phyloP scores from a whole-genome alignment of 768 basidiomycete species.

The Ramaria sp. region DNA sequence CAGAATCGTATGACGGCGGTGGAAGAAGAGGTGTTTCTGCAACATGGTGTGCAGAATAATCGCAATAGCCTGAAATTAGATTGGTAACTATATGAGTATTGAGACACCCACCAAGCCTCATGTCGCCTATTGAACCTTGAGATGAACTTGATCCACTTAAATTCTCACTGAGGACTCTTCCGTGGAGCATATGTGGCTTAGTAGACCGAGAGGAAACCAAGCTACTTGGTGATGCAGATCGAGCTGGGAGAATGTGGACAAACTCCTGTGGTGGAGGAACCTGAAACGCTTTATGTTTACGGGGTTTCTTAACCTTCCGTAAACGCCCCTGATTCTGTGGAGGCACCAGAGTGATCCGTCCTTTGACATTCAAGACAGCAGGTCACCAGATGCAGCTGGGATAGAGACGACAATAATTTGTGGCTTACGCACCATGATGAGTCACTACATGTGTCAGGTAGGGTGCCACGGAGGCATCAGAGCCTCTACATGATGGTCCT shows the following conservation, averaged over 20 bases:
- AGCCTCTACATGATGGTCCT: neutral
- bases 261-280: neutral
- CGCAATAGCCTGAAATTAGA: neutral
- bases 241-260: neutral
- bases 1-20: neutral
- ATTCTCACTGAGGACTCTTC: no score
- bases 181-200: neutral
- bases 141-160: no score
- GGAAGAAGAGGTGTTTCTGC: neutral
- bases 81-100: no score
- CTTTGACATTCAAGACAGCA: neutral
- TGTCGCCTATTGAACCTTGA: no score
- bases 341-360: conserved; percentile 35
- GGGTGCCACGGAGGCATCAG: conserved; percentile 26
- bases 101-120: no score
- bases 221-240: neutral
- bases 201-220: neutral
- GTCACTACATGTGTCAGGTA: conserved; percentile 48
- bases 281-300: conserved; percentile 23
- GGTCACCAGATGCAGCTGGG: neutral
- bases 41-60: neutral
- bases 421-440: conserved; percentile 30
- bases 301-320: conserved; percentile 29
- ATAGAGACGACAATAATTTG: neutral
- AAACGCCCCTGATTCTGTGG: conserved; percentile 41